These are phyloP conservation scores for Lotus japonicus DNA, from an alignment of 306 rosid species.

Conservation along the genomic window DNA sequence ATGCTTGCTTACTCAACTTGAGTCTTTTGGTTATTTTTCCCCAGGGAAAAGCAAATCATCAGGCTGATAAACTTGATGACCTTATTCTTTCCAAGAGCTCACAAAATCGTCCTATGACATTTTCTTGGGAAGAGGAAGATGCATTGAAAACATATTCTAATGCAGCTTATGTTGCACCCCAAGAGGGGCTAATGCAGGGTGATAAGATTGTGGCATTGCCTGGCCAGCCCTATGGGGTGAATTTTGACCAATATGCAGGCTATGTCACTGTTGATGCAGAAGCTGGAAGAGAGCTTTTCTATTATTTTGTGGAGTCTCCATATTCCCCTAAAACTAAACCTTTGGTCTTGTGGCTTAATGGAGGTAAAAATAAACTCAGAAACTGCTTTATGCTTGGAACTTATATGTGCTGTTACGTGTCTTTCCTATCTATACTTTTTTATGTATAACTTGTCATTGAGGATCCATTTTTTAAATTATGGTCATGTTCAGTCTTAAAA, in stretches of 20 bases:
- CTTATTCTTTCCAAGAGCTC: slow-evolving; percentile 28
- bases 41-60: slow-evolving; percentile 26
- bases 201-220: slow-evolving; percentile 49
- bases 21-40: slow-evolving; percentile 24
- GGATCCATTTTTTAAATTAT: too few species aligned
- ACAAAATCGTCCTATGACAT: neutral
- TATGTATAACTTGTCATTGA: neutral
- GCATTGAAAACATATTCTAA: neutral
- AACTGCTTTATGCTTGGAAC: neutral
- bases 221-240: slow-evolving; percentile 49
- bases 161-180: slow-evolving; percentile 8
- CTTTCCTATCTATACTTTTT: neutral
- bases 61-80: slow-evolving; percentile 33
- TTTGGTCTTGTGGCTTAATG: slow-evolving; percentile 56
- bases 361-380: slow-evolving; percentile 35
- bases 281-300: slow-evolving; percentile 51
- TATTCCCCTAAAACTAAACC: slow-evolving; percentile 34
- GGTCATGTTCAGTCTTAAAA: too few species aligned
- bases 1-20: slow-evolving; percentile 17
- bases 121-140: slow-evolving; percentile 18
- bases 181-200: slow-evolving; percentile 25
- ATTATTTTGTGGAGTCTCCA: slow-evolving; percentile 56
- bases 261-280: slow-evolving; percentile 41
- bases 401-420: neutral
- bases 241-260: slow-evolving; percentile 53